Evolutionary conservation across 345 rosid species (phyloP).

Genomic region (Isatis tinctoria): DNA sequence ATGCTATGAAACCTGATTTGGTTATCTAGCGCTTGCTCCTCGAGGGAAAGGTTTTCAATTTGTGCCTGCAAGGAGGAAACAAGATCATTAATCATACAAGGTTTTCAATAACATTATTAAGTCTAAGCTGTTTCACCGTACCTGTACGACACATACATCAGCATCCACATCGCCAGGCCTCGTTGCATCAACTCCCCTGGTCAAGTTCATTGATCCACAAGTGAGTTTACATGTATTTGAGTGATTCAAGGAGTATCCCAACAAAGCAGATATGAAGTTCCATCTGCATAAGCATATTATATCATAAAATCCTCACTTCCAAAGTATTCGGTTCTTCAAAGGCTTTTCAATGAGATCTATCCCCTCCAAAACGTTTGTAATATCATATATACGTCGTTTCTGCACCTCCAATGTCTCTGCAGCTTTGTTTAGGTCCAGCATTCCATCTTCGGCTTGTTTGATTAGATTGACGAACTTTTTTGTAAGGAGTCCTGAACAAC

Average conservation of each 20-base stretch:
- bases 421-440: constrained; percentile 83
- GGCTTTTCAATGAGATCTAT: constrained; percentile 96
- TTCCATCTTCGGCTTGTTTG: constrained; percentile 85
- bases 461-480: constrained; percentile 80
- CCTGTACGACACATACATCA: constrained; percentile 65
- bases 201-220: constrained; percentile 32
- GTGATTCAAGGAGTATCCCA: constrained; percentile 12
- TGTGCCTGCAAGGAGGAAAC: constrained; percentile 57
- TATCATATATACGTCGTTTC: constrained; percentile 96
- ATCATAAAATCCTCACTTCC: constrained; percentile 66
- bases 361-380: constrained; percentile 98
- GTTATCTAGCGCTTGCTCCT: constrained; percentile 71
- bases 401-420: constrained; percentile 96
- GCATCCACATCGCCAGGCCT: constrained; percentile 55
- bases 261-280: constrained; percentile 2
- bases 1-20: constrained; percentile 63
- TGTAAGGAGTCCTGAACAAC: constrained; percentile 76
- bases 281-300: constrained; percentile 25
- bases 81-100: constrained; percentile 27
- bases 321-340: constrained; percentile 79
- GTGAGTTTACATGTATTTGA: constrained; percentile 29
- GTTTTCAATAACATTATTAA: constrained; percentile 7
- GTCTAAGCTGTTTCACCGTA: constrained; percentile 15
- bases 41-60: constrained; percentile 58
- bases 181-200: constrained; percentile 73